Evolutionary conservation across 331 rosid genomes (phyloP).

Genomic region (Phaseolus coccineus): DNA sequence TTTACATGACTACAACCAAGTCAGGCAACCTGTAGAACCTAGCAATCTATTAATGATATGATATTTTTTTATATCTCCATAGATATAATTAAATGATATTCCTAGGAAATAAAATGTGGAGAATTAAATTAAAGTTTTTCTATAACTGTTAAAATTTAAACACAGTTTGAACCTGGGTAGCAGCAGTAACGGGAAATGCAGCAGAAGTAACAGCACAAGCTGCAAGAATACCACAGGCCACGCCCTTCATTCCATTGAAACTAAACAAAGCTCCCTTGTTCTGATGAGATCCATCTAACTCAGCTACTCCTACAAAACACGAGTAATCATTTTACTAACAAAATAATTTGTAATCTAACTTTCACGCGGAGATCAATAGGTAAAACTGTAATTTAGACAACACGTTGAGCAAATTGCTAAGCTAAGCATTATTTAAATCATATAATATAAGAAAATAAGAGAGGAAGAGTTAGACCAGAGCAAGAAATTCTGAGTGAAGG

Average conservation of each 20-base stretch:
- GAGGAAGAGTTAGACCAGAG: conserved; percentile 56
- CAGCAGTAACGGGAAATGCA: conserved; percentile 83
- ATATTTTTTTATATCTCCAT: not conserved
- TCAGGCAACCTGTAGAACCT: conserved; percentile 12
- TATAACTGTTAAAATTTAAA: not conserved
- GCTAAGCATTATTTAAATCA: not conserved
- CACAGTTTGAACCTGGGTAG: conserved; percentile 62
- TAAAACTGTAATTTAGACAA: not conserved
- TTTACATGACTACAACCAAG: not conserved
- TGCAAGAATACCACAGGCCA: conserved; percentile 87
- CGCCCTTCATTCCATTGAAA: conserved; percentile 57
- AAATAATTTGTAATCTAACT: not conserved
- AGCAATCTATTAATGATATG: not conserved
- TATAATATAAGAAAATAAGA: not conserved
- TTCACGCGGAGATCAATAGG: not conserved
- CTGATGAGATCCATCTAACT: conserved; percentile 58
- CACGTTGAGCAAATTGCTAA: not conserved
- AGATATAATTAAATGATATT: not conserved
- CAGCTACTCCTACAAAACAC: conserved; percentile 52
- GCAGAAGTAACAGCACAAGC: conserved; percentile 69
- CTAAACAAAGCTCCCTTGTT: conserved; percentile 45
- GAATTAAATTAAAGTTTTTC: not conserved
- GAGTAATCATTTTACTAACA: not conserved
- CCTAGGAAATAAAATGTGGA: conserved; percentile 1
- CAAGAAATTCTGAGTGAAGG: conserved; percentile 52